Base-by-base conservation (phyloP, 257 asterid genomes). In the Cordia subcordata region DNA sequence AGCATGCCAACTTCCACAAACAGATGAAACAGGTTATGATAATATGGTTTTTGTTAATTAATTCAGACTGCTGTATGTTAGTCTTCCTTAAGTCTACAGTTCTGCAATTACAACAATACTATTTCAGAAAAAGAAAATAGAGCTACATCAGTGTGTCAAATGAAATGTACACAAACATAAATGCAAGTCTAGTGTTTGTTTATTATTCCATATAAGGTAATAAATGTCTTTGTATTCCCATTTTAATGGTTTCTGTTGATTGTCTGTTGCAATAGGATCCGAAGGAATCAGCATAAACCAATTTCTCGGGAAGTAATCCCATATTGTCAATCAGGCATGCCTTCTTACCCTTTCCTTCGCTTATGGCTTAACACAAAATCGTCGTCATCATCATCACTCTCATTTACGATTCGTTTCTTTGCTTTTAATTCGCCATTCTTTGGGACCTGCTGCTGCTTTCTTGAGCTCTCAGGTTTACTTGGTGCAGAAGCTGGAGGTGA, bases 351-450 rank as follows among this genome's bases (percentile, higher is more conserved):
- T 77, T 77, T 90, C 68, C 87, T 81, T 75, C 95, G 74, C 66
- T 77, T 90, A 68, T 72, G 85, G 57, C 91, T 78, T 37, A 83
- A 75, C 58, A 78, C 76, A 62, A 85, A 77, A 72, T 90, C 81
- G 57, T 87, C 84, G 58, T 87, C 75, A 15, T 76, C 94, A 0
- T 84, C 85, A 14, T 88, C 90, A 20, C 85, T 82, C 16, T 85
- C 84, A 22, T 64, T 51, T 40, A 62, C 10, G 1, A 77, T 52
- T 68, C 80, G 71, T 61, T 81, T 87, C 78, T 84, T 90, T 11
- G 83, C 82, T 72, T 81, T 86, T 13, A 63, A 61, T 1, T 87
- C 90, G 15, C 88, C 81, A 12, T 81, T 89, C 70, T 81, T 84
- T 46, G 92, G 72, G 15, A 38, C 73, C 32, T 53, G 73, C 45